A percentile compares a stretch with the other conserved stretches of the same genome.
Conservation (phyloP, 768 basidiomycete species). For the Termitomyces sp. region DNA sequence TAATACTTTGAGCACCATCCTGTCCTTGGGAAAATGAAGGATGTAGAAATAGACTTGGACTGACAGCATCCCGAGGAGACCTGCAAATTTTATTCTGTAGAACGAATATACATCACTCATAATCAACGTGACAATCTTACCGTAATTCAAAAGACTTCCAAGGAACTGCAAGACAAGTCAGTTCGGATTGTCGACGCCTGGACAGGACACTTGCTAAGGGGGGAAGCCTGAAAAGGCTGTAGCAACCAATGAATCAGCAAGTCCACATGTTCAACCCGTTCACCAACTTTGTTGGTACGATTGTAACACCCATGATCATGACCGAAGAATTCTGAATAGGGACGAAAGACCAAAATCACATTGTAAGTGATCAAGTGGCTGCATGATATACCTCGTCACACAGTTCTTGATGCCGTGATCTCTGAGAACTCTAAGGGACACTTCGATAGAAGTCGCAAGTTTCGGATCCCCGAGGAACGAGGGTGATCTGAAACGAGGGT, state of each 20-base stretch:
- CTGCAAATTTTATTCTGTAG: slow-evolving; percentile 12
- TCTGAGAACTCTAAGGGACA: no score
- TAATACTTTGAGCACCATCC: not conserved
- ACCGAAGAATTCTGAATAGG: no score
- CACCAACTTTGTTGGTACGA: not conserved
- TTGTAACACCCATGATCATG: not conserved
- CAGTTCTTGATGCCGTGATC: not conserved
- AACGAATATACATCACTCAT: not conserved
- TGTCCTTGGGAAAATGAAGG: not conserved
- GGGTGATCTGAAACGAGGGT: no score
- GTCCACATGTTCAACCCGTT: not conserved
- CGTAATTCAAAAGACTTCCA: not conserved
- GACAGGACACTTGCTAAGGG: not conserved
- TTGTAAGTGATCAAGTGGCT: not conserved
- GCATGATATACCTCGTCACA: not conserved
- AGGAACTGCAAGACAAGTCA: not conserved
- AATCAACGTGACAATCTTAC: not conserved
- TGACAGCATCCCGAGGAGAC: slow-evolving; percentile 2
- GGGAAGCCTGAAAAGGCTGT: not conserved
- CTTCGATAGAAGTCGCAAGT: no score
- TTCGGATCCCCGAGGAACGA: no score
- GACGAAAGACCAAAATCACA: not conserved
- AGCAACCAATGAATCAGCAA: not conserved
- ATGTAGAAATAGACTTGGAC: not conserved
- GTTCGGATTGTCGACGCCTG: not conserved